Conservation (phyloP, 306 rosid species). For the Vicia villosa region DNA sequence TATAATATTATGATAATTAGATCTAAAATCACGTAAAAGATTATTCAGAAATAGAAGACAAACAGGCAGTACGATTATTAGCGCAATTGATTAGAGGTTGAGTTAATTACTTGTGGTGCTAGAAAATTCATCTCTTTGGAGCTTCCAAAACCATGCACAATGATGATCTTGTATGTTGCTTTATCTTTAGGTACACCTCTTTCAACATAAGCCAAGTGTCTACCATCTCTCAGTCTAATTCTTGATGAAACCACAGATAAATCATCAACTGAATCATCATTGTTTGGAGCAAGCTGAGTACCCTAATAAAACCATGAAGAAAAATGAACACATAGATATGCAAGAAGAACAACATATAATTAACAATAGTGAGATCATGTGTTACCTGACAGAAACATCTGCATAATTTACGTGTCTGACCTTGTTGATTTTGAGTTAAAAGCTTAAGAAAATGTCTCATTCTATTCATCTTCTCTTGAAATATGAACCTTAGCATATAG, state of each 20-base stretch:
- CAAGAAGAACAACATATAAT: background rate
- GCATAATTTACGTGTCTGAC: constrained; percentile 37
- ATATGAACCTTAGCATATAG: constrained; percentile 16
- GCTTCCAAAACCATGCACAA: constrained; percentile 68
- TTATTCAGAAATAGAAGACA: too few relatives aligned
- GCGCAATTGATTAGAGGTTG: constrained; percentile 10
- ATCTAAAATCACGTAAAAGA: background rate
- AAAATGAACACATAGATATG: constrained; percentile 9
- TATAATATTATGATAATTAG: constrained; percentile 6
- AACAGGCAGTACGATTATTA: background rate
- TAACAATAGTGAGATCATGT: background rate
- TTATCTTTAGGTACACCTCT: constrained; percentile 56
- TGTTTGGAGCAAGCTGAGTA: constrained; percentile 52
- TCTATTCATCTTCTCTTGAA: constrained; percentile 40
- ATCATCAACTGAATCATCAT: constrained; percentile 42
- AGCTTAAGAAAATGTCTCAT: constrained; percentile 30
- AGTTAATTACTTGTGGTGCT: constrained; percentile 42
- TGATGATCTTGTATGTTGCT: constrained; percentile 58
- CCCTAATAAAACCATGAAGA: constrained; percentile 53
- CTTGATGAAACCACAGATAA: constrained; percentile 50
- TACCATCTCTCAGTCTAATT: constrained; percentile 67
- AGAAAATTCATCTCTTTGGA: constrained; percentile 61
- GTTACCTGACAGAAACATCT: constrained; percentile 42
- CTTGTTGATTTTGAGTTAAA: constrained; percentile 17
- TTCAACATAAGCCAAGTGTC: constrained; percentile 65